Conservation (phyloP, 768 basidiomycete species). For the Hericium coralloides region DNA sequence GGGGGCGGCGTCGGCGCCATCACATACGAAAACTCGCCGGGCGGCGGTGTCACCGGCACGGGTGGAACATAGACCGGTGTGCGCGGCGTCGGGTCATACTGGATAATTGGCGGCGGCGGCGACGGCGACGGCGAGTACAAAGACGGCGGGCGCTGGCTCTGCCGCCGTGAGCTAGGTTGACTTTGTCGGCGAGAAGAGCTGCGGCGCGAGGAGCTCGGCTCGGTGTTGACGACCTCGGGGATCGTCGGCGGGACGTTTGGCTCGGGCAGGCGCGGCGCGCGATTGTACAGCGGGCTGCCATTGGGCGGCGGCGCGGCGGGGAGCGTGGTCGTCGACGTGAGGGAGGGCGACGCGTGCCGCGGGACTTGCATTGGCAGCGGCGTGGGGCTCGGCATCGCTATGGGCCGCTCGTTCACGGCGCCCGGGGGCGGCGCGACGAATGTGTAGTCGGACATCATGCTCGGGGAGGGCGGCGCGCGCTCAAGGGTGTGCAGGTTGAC, state of each 20-base stretch:
- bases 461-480: not conserved
- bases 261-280: not conserved
- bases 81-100: not conserved
- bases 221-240: constrained; percentile 12
- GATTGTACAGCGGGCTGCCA: not conserved
- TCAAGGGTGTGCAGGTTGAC: not conserved
- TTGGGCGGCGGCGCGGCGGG: not conserved
- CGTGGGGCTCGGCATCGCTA: not conserved
- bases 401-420: not conserved
- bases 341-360: not conserved
- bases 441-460: not conserved
- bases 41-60: not conserved
- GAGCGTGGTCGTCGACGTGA: not conserved
- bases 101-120: not conserved
- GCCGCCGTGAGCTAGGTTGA: too few relatives aligned
- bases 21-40: not conserved
- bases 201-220: not conserved
- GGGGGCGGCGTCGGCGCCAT: not conserved
- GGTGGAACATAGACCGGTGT: not conserved
- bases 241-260: constrained; percentile 7
- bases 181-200: not conserved
- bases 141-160: not conserved
- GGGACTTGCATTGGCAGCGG: not conserved
- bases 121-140: not conserved
- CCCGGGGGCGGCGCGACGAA: not conserved